Base-by-base conservation (phyloP, 345 rosid species). In the Camelina hispida region DNA sequence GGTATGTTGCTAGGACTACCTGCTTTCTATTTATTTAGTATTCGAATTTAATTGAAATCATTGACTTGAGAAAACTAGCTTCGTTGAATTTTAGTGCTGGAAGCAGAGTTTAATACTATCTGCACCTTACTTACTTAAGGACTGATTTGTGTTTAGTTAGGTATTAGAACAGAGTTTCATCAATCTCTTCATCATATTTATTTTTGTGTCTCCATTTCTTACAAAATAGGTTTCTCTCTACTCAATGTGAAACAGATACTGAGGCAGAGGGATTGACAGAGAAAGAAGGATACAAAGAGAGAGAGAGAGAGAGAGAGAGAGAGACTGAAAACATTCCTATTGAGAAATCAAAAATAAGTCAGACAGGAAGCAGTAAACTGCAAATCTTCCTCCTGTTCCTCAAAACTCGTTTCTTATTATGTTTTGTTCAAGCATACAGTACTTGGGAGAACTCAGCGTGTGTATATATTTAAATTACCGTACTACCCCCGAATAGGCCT, bases 191-290 rank as follows among this genome's bases (percentile, higher is more conserved):
- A 40, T 67, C 32, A 38, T 12, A 58, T 50, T 34, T 68, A 50
- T 50, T 43, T 59, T 59, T 22, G 46, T 44, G 53, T 67, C 46
- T 35, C 35, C 28, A 11, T 51, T 38, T 48, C 72, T 74, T 25
- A 74, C 61, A 28, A 48, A 57, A 66, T 67, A 38, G 7, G 46
- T 66, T 53, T 38, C 64, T 20, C 8, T 28, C 5, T 42, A 25
- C 48, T 46, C 43, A 15, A 28, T 58, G 73, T 75, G 73, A 46
- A 50, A 53, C 57, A 68, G 68, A 69, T 68, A 75, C 63, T 14
- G 54, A 7, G 38, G 61, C 10, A 30, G 38, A 38, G 51, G 22
- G 23, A 53, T 67, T 14, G 52, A 4, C 66, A 71, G 68, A 68
- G n/a, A 46, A 34, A 55, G 66, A 66, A 20, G 30, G 52, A 38